Conservation (phyloP, 2,329 filamentous ascomycete species). For the Eutypa lata region DNA sequence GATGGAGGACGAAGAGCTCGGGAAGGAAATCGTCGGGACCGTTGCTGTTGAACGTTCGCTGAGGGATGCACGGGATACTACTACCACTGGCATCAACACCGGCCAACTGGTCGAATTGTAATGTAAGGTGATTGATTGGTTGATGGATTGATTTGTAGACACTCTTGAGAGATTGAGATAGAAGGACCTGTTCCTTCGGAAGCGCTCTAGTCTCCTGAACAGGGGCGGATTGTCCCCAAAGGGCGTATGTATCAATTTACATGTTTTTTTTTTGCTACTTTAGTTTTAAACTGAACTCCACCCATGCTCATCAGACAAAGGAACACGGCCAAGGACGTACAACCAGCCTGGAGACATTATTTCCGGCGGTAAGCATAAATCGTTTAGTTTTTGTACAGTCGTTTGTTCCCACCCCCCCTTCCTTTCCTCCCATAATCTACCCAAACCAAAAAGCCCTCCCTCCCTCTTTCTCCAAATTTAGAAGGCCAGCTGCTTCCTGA, state of each 20-base stretch:
- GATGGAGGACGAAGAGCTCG: background rate
- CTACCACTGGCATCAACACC: background rate
- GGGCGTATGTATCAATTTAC: background rate
- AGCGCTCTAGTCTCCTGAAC: background rate
- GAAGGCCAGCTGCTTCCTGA: conserved; percentile 93
- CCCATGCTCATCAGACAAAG: conserved; percentile 19
- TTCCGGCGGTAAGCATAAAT: conserved; percentile 17
- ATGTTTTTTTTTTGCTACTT: background rate
- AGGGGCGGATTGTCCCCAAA: background rate
- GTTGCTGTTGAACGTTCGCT: background rate
- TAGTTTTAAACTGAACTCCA: conserved; percentile 12
- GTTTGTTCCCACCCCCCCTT: conserved; percentile 6
- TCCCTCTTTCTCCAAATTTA: conserved; percentile 22
- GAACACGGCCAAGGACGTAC: conserved; percentile 20
- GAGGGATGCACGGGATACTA: background rate
- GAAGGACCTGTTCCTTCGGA: no score
- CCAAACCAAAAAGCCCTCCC: background rate
- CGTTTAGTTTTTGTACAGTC: conserved; percentile 18
- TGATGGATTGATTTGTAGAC: no score
- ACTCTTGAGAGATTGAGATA: no score
- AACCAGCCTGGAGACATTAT: conserved; percentile 10
- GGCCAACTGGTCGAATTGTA: background rate
- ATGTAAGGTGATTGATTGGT: background rate
- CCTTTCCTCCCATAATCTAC: background rate
- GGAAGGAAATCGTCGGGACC: background rate